Percentiles rank a stretch among this genome's conserved stretches.
These are phyloP conservation scores for Suillus plorans DNA, from an alignment of 768 basidiomycete species.

Conservation along the genomic window DNA sequence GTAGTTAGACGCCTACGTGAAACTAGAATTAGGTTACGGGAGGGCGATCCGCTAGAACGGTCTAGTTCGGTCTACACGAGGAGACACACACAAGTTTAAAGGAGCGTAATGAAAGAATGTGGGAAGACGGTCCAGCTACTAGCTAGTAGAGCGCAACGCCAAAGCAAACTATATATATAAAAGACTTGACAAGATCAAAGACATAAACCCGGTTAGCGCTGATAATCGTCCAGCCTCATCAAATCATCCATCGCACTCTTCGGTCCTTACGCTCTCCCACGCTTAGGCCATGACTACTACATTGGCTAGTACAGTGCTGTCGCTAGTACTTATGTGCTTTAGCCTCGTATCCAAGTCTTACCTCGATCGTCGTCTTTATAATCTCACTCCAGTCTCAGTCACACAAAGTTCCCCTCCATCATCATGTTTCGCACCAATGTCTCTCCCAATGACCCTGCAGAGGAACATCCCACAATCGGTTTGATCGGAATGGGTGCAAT, in stretches of 20 bases:
- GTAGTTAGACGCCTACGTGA: slow-evolving; percentile 1
- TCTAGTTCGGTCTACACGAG: background rate
- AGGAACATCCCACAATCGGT: slow-evolving; percentile 76
- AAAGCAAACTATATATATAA: too few species aligned
- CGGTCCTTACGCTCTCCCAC: slow-evolving; percentile 1
- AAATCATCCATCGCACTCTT: background rate
- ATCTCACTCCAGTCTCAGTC: too few species aligned
- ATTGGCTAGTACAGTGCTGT: background rate
- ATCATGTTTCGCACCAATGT: slow-evolving; percentile 26
- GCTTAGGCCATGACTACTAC: background rate
- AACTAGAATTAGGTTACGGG: slow-evolving; percentile 21
- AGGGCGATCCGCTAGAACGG: background rate
- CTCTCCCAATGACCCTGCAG: slow-evolving; percentile 34
- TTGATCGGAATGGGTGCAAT: slow-evolving; percentile 98
- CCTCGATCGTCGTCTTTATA: background rate
- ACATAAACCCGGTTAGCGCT: too few species aligned
- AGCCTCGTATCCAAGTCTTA: background rate
- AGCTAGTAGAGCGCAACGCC: too few species aligned
- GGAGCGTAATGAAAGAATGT: too few species aligned
- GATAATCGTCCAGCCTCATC: background rate
- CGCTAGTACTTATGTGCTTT: background rate
- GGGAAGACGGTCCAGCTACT: too few species aligned
- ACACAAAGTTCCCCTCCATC: background rate
- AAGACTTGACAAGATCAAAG: too few species aligned
- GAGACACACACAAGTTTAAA: too few species aligned